Conservation (phyloP, 2,329 filamentous ascomycete species). For the Fusarium xylarioides region DNA sequence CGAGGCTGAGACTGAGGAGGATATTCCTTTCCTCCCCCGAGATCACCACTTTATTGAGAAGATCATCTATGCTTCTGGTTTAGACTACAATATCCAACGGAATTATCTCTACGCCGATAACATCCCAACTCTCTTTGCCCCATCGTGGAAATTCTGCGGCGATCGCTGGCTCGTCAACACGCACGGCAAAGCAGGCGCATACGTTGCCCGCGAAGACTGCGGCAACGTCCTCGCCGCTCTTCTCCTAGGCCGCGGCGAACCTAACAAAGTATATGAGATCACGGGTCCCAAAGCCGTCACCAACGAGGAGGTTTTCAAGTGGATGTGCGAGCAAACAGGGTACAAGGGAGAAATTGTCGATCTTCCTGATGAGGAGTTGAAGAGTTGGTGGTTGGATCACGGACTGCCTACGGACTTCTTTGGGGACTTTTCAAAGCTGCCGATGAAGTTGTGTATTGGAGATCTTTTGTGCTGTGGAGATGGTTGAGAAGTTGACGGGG, state of each 20-base stretch:
- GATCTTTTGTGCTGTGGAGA: slow-evolving; percentile 38
- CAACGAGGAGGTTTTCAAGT: slow-evolving; percentile 35
- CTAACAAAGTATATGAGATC: slow-evolving; percentile 37
- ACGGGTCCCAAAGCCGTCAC: slow-evolving; percentile 34
- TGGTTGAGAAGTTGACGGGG: slow-evolving; percentile 38
- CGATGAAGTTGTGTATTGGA: slow-evolving; percentile 40
- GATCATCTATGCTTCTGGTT: slow-evolving; percentile 34
- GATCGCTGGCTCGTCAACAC: slow-evolving; percentile 37
- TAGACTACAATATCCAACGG: slow-evolving; percentile 38
- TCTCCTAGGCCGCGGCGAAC: slow-evolving; percentile 30
- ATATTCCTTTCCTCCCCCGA: slow-evolving; percentile 38
- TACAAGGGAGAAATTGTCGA: slow-evolving; percentile 35
- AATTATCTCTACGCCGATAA: slow-evolving; percentile 40
- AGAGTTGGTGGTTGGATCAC: slow-evolving; percentile 35
- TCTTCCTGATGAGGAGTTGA: slow-evolving; percentile 36
- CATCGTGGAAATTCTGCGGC: slow-evolving; percentile 37
- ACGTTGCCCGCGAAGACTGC: slow-evolving; percentile 37
- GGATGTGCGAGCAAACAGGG: slow-evolving; percentile 33
- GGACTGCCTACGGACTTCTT: slow-evolving; percentile 35
- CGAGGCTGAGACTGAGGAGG: slow-evolving; percentile 38
- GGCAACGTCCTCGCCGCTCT: slow-evolving; percentile 34
- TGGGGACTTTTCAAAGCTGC: slow-evolving; percentile 37
- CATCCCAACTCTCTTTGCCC: slow-evolving; percentile 34
- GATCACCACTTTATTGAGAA: slow-evolving; percentile 39
- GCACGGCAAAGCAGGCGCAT: slow-evolving; percentile 34